Evolutionary conservation across 1,139 yeast genomes (phyloP), one percentile per base, ranked within the genome.

Genomic region (Arxiozyma bovina): DNA sequence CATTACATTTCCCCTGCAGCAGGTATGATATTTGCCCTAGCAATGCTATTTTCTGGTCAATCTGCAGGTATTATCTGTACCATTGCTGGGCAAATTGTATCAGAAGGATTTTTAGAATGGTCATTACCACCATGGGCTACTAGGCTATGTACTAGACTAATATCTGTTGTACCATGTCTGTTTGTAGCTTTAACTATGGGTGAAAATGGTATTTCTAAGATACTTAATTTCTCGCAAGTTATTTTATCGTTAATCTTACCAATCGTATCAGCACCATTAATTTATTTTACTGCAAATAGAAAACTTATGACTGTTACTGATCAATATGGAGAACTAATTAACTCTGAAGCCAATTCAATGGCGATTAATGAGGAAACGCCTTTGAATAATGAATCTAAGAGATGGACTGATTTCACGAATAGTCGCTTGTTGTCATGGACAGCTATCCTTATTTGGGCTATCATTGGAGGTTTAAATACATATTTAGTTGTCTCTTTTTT

Each of bases 1-100:
- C 73, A 77, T 48, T 88, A 86, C 63, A 77, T 93, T 49, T 87
- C 96, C 1, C 85, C 87, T n/a, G 85, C 90, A 1, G 98, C 98
- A 0, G 99, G 98, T 4, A 76, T 89, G 40, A 83, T 93, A 0
- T 93, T 93, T 74, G 97, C 97, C 1, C 73, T 90, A 48, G 98
- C 98, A 1, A 79, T 93, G 70, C 75, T 93, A 53, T 90, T 91
- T 67, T 87, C 96, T n/a, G 99, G 99, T 21, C 96, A 91, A 68
- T 87, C 96, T 65, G 98, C 99, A 1, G 98, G 99, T 51, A 87
- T 94, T 38, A 96, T 93, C n/a, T 93, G 97, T 66, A 93, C 99
- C 0, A 77, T 93, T 66, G 95, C 98, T 0, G 97, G 99, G 22
- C 99, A 93, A 69, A 89, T 91, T 82, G 96, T 93, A 1, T 83